These are phyloP conservation scores for Balansia obtecta DNA, from an alignment of 2,329 filamentous ascomycete species.

Conservation along the genomic window DNA sequence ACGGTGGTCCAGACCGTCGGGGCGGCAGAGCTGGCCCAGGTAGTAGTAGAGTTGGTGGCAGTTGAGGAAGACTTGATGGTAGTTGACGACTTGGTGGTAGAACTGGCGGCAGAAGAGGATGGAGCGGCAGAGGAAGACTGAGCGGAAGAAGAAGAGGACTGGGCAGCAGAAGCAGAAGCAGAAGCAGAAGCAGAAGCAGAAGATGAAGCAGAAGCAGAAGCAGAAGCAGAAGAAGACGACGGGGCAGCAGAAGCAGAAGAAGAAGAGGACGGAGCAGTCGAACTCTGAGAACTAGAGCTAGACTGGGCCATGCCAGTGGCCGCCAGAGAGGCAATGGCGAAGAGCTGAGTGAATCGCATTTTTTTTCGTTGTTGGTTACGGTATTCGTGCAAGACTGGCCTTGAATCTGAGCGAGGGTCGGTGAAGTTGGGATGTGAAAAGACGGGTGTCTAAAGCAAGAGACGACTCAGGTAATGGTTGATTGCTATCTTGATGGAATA, in stretches of 20 bases:
- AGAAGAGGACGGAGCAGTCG: neutral
- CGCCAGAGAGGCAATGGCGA: constrained; percentile 11
- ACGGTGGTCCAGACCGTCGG: constrained; percentile 22
- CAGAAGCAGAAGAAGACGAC: neutral
- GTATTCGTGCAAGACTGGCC: neutral
- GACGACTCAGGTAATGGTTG: neutral
- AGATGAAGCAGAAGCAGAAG: neutral
- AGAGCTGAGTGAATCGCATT: constrained; percentile 24
- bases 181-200: neutral
- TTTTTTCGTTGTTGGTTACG: constrained; percentile 14
- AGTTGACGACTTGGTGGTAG: neutral
- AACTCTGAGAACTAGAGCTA: neutral
- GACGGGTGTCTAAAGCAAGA: neutral
- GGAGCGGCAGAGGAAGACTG: neutral
- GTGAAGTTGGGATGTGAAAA: constrained; percentile 7
- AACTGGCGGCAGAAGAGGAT: neutral
- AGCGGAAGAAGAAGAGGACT: neutral
- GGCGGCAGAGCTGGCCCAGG: neutral
- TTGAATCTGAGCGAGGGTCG: constrained; percentile 7
- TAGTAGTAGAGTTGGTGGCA: neutral
- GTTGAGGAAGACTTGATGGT: too few species aligned
- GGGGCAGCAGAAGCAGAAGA: neutral
- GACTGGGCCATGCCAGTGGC: constrained; percentile 2
- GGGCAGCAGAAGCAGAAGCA: neutral
- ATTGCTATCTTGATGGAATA: neutral